Percentiles rank a stretch among this genome's conserved stretches.
phyloP scores from a whole-genome alignment of 768 basidiomycete species.

The Hericium coralloides region DNA sequence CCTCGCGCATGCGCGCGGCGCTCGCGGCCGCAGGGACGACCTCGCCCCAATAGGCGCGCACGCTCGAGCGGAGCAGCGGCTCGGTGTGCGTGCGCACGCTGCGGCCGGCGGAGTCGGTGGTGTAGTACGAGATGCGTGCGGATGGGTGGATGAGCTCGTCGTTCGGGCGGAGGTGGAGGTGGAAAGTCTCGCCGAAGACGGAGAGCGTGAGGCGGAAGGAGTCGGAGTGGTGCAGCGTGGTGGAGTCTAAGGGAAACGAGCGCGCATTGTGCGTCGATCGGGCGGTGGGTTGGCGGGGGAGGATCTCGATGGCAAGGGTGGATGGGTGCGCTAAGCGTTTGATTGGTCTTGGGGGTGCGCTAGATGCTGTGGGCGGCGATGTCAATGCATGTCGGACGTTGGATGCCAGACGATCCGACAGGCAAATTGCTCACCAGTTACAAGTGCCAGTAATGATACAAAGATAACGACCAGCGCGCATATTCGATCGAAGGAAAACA shows the following conservation, averaged over 20 bases:
- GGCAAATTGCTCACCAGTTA: conserved; percentile 5
- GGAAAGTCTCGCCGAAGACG: conserved; percentile 55
- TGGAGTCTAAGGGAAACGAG: conserved; percentile 26
- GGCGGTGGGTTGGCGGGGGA: conserved; percentile 23
- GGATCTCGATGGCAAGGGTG: conserved; percentile 31
- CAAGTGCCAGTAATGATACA: conserved; percentile 4
- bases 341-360: conserved; percentile 25
- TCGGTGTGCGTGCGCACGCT: conserved; percentile 42
- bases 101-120: conserved; percentile 39
- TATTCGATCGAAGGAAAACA: background rate
- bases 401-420: too few species aligned
- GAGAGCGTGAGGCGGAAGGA: conserved; percentile 61
- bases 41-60: conserved; percentile 68
- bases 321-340: conserved; percentile 30
- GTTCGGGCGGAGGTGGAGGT: conserved; percentile 72
- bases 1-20: conserved; percentile 48
- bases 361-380: conserved; percentile 3
- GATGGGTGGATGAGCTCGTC: conserved; percentile 71
- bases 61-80: conserved; percentile 53
- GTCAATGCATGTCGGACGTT: too few species aligned
- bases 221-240: conserved; percentile 55
- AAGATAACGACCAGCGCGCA: conserved; percentile 15
- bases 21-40: conserved; percentile 55
- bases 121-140: conserved; percentile 62
- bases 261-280: conserved; percentile 3